Conservation (phyloP, 495 filamentous ascomycete genomes). For the Penicillium antarcticum region DNA sequence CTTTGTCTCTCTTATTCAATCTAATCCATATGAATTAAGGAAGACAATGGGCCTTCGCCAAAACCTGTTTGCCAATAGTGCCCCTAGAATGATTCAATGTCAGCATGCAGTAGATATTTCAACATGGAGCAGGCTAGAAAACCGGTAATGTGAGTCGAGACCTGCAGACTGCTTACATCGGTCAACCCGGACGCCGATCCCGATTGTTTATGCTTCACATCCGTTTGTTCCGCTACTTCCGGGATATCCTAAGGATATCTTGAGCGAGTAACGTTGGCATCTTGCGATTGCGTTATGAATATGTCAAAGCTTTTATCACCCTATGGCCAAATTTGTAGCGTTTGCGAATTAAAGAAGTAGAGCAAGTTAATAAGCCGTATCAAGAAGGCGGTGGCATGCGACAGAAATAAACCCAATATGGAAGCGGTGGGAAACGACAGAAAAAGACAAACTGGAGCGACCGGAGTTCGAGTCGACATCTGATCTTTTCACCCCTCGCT, state of each 20-base stretch:
- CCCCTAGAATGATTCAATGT: neutral
- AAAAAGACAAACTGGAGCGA: slow-evolving; percentile 7
- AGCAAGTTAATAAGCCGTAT: too few relatives aligned
- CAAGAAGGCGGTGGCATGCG: too few relatives aligned
- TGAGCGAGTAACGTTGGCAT: too few relatives aligned
- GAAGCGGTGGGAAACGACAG: too few relatives aligned
- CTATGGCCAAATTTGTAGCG: too few relatives aligned
- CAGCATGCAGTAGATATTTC: neutral
- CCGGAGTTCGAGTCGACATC: slow-evolving; percentile 38
- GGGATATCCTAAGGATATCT: too few relatives aligned
- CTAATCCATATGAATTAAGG: neutral
- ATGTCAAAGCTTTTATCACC: too few relatives aligned
- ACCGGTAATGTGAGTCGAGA: slow-evolving; percentile 8
- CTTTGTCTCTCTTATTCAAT: neutral
- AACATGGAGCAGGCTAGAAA: slow-evolving; percentile 2
- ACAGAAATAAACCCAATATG: too few relatives aligned
- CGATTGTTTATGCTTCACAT: neutral
- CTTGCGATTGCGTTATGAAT: too few relatives aligned
- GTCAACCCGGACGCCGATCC: slow-evolving; percentile 13
- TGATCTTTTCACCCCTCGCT: slow-evolving; percentile 18
- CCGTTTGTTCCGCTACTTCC: neutral
- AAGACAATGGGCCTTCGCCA: too few relatives aligned
- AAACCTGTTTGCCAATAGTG: too few relatives aligned
- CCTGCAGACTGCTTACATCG: neutral
- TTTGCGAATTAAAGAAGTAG: too few relatives aligned